phyloP scores from a whole-genome alignment of 2,329 filamentous ascomycete genomes.

The Piedraia hortae region DNA sequence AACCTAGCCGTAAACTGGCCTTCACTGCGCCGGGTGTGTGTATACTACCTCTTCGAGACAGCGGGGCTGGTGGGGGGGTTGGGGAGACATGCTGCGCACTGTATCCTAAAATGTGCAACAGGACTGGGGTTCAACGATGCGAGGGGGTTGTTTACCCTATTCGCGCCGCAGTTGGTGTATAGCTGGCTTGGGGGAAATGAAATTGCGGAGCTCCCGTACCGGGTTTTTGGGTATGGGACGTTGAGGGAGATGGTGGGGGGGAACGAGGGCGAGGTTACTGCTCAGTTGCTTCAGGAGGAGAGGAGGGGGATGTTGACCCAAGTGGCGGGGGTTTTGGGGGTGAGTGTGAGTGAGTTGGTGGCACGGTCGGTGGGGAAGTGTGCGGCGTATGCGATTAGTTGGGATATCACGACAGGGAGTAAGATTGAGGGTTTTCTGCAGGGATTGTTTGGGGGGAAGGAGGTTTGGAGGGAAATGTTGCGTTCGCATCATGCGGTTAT shows the following conservation, averaged over 20 bases:
- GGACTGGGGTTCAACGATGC: slow-evolving; percentile 37
- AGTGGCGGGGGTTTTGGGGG: slow-evolving; percentile 30
- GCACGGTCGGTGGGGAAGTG: slow-evolving; percentile 45
- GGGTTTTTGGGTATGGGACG: slow-evolving; percentile 53
- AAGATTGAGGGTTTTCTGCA: slow-evolving; percentile 38
- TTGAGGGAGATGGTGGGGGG: slow-evolving; percentile 41
- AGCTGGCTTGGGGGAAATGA: slow-evolving; percentile 52
- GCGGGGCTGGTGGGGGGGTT: slow-evolving; percentile 40
- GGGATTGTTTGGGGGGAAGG: slow-evolving; percentile 34
- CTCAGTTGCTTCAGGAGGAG: slow-evolving; percentile 57
- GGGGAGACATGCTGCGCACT: slow-evolving; percentile 41
- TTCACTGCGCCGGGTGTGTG: slow-evolving; percentile 57
- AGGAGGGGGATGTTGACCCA: slow-evolving; percentile 34
- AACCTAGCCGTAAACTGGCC: slow-evolving; percentile 61
- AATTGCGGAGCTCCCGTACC: slow-evolving; percentile 49
- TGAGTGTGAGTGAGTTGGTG: slow-evolving; percentile 30
- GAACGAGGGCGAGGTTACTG: slow-evolving; percentile 49
- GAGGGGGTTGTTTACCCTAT: slow-evolving; percentile 50
- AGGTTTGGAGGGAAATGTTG: slow-evolving; percentile 29
- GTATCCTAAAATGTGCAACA: slow-evolving; percentile 37
- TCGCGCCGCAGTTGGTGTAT: slow-evolving; percentile 67
- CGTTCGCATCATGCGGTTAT: slow-evolving; percentile 49
- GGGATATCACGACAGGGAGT: slow-evolving; percentile 27
- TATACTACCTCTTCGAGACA: slow-evolving; percentile 85
- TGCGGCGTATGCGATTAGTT: slow-evolving; percentile 59